Base-by-base conservation (phyloP, 768 basidiomycete species). In the Candolleomyces aberdarensis region DNA sequence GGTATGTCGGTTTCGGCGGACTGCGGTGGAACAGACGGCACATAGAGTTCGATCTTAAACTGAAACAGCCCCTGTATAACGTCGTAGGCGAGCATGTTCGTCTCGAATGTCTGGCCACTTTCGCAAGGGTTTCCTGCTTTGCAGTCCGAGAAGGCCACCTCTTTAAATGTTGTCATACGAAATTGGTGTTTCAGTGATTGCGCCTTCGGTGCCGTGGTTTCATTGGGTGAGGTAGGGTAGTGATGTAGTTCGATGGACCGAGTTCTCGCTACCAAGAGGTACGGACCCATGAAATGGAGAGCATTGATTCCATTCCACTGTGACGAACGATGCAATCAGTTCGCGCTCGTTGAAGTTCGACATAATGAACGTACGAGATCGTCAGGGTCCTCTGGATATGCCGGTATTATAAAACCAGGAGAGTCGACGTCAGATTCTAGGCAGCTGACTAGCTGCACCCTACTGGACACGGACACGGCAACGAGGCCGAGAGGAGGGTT, bases 11-110 rank as follows among this genome's bases (percentile, higher is more conserved):
- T 1, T 8, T 36, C 11, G 36, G 6, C 46, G 14, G 52, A 26
- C 17, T 39, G 8, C 17, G 54, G 22, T 19, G 31, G 8, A 7
- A 36, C 36, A 11, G 36, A 36, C 6, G 57, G 17, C 14, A n/a
- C 22, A 10, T 15, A 39, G 36, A 65, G 46, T 8, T 68, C 64
- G n/a, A 84, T 73, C 26, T 67, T 54, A 58, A 75, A 87, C 57
- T 80, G 78, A 63, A 82, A 84, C 31, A 86, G 75, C 1, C 85
- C 85, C 66, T 78, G 79, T 17, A 76, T 71, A 11, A 77, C 72
- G 43, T 80, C 79, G 44, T 77, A 78, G 3, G 72, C 77, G 52
- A 86, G 75, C 62, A 84, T 68, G n/a, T 69, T 74, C 39, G 83
- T 63, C 31, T 62, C 63, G 19, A 60, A 31, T 3, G 41, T 56